phyloP scores from a whole-genome alignment of 164 flowering plant species.

The Magnolia sinica region DNA sequence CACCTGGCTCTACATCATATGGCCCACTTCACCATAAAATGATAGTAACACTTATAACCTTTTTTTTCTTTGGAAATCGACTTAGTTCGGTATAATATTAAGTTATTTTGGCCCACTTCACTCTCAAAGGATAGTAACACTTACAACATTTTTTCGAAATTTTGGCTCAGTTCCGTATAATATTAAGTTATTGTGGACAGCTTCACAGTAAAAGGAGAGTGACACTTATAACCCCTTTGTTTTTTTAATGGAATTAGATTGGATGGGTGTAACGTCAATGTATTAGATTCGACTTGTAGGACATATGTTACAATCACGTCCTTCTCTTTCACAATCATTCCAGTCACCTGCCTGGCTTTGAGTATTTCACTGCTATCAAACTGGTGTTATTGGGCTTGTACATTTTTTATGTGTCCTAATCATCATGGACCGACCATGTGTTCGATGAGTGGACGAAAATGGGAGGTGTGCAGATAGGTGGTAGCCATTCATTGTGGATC shows the following conservation, averaged over 20 bases:
- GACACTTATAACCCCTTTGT: no score
- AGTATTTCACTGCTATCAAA: background rate
- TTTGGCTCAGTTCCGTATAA: no score
- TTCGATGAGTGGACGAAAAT: background rate
- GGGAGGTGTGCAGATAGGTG: background rate
- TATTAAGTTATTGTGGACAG: no score
- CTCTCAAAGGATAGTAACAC: no score
- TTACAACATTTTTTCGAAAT: no score
- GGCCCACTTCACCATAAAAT: no score
- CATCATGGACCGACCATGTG: background rate
- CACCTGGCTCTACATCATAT: background rate
- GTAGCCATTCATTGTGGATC: background rate
- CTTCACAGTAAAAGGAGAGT: no score
- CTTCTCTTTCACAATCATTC: background rate
- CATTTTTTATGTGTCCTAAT: background rate
- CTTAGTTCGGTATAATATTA: no score
- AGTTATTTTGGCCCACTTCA: no score
- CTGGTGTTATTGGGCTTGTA: slow-evolving; percentile 3
- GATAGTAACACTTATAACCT: no score
- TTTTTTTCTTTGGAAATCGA: no score
- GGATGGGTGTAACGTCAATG: background rate
- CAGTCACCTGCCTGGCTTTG: slow-evolving; percentile 3
- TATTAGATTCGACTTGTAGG: no score
- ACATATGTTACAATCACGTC: background rate
- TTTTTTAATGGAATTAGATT: background rate